phyloP scores from a whole-genome alignment of 139 green algal species.

The Diplosphaera chodatii region DNA sequence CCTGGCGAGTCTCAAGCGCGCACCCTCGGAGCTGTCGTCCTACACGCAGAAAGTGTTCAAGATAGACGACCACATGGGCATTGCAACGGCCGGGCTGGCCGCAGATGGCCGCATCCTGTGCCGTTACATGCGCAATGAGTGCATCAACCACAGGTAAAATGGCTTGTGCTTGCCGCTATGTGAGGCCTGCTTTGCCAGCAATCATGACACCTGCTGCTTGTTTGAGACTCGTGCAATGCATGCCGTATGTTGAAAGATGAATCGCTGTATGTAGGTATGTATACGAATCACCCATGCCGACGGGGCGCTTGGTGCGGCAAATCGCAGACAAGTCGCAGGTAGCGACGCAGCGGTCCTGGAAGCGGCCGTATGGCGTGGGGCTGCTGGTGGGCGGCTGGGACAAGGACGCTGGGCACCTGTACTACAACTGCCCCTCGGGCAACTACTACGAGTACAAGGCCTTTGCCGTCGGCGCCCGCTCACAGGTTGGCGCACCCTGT shows the following conservation, averaged over 20 bases:
- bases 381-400: slow-evolving; percentile 87
- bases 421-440: slow-evolving; percentile 88
- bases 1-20: slow-evolving; percentile 85
- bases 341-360: slow-evolving; percentile 87
- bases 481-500: slow-evolving; percentile 56
- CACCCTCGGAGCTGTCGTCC: slow-evolving; percentile 82
- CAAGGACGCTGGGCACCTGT: slow-evolving; percentile 71
- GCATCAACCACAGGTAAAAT: slow-evolving; percentile 90
- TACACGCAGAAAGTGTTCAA: slow-evolving; percentile 93
- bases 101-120: slow-evolving; percentile 90
- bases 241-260: too few species aligned
- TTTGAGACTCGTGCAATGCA: too few species aligned
- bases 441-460: slow-evolving; percentile 98
- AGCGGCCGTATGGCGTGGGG: slow-evolving; percentile 91
- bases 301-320: slow-evolving; percentile 79
- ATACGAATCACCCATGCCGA: slow-evolving; percentile 84
- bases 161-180: too few species aligned
- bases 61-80: slow-evolving; percentile 97
- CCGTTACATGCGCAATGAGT: slow-evolving; percentile 96
- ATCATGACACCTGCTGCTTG: too few species aligned
- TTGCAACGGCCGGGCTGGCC: slow-evolving; percentile 89
- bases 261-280: too few species aligned
- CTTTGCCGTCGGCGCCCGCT: slow-evolving; percentile 89
- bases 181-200: too few species aligned
- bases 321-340: slow-evolving; percentile 93